These are phyloP conservation scores for Candida verbasci DNA, from an alignment of 805 yeast species.

Conservation along the genomic window DNA sequence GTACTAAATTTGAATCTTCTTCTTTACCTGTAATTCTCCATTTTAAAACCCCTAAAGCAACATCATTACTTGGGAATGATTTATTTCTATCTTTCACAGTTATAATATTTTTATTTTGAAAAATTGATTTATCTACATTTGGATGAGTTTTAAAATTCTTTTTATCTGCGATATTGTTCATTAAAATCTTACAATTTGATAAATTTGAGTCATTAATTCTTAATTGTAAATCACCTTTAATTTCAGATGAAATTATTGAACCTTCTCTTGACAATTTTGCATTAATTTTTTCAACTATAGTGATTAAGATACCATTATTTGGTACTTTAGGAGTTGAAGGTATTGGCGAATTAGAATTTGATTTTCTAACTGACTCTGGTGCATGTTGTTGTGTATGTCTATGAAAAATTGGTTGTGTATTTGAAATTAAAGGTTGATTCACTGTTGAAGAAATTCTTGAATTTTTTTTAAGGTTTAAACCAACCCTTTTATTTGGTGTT, in stretches of 20 bases:
- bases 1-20: conserved; percentile 54
- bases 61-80: conserved; percentile 89
- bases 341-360: conserved; percentile 22
- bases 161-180: conserved; percentile 47
- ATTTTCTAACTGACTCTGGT: conserved; percentile 12
- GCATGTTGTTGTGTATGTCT: conserved; percentile 17
- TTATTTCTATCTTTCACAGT: conserved; percentile 73
- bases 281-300: conserved; percentile 70
- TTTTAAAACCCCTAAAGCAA: conserved; percentile 84
- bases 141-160: conserved; percentile 92
- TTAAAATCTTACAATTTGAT: conserved; percentile 60
- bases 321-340: conserved; percentile 26
- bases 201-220: conserved; percentile 75
- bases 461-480: conserved; percentile 8
- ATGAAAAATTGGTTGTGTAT: conserved; percentile 31
- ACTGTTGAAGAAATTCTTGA: conserved; percentile 12
- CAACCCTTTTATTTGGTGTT: conserved; percentile 8
- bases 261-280: conserved; percentile 87
- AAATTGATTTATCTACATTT: conserved; percentile 78
- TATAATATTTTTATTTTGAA: conserved; percentile 53
- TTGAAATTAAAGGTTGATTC: conserved; percentile 25
- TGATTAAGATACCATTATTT: conserved; percentile 76
- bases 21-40: conserved; percentile 76
- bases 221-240: conserved; percentile 87
- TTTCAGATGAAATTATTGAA: conserved; percentile 58